Conservation (phyloP, 2,329 filamentous ascomycete genomes). For the Verticillium zaregamsianum region DNA sequence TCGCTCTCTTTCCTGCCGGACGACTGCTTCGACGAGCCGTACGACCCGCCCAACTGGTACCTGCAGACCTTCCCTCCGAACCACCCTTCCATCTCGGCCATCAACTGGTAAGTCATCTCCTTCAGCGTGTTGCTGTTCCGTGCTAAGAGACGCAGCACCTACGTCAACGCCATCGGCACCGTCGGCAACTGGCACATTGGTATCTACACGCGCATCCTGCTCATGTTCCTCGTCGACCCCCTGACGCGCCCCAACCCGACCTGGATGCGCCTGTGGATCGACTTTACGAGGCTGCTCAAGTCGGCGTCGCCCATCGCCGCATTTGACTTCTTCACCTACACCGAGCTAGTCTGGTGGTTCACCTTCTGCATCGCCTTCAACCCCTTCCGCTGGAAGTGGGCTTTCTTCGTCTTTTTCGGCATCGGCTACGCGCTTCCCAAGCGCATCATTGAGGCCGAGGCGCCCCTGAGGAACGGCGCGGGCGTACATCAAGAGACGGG, state of each 20-base stretch:
- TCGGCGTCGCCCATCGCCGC: constrained; percentile 64
- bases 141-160: constrained; percentile 51
- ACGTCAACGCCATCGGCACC: constrained; percentile 73
- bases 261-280: constrained; percentile 84
- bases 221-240: constrained; percentile 83
- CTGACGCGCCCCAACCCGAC: constrained; percentile 65
- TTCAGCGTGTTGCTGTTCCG: too few species aligned
- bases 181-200: constrained; percentile 88
- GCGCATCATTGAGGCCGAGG: constrained; percentile 63
- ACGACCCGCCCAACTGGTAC: constrained; percentile 81
- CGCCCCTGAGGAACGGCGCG: constrained; percentile 50
- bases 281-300: constrained; percentile 74
- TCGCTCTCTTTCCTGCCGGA: constrained; percentile 69
- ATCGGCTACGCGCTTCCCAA: constrained; percentile 63
- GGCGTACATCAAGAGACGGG: constrained; percentile 28
- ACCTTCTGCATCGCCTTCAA: constrained; percentile 74
- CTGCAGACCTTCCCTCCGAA: constrained; percentile 77
- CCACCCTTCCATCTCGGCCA: constrained; percentile 70
- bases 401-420: constrained; percentile 75
- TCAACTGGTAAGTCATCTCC: constrained; percentile 52
- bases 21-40: constrained; percentile 68
- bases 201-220: constrained; percentile 79
- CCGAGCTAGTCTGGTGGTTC: constrained; percentile 84
- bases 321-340: constrained; percentile 88
- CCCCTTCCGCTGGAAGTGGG: constrained; percentile 90